Conservation (phyloP, 2,329 filamentous ascomycete species). For the Aspergillus costaricaensis region DNA sequence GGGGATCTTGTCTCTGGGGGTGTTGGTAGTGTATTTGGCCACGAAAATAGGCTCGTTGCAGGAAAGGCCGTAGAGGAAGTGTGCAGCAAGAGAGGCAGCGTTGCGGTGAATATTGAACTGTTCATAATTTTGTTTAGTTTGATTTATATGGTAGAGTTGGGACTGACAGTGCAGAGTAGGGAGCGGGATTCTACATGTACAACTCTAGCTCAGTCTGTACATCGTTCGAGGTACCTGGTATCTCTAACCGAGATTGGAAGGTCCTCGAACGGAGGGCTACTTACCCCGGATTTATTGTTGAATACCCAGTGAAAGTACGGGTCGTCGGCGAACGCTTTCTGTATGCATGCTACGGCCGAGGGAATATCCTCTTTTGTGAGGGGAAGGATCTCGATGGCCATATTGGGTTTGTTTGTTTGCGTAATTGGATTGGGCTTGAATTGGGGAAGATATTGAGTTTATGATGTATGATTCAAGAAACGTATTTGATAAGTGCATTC, state of each 20-base stretch:
- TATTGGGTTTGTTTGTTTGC: constrained; percentile 25
- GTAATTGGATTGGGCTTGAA: background rate
- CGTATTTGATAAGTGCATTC: constrained; percentile 10
- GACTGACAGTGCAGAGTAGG: background rate
- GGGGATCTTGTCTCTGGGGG: constrained; percentile 21
- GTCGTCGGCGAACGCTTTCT: constrained; percentile 66
- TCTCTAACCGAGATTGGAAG: background rate
- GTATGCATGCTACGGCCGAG: constrained; percentile 65
- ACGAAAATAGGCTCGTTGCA: constrained; percentile 69
- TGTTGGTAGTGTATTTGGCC: constrained; percentile 65
- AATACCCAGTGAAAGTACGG: constrained; percentile 69
- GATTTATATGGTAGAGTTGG: background rate
- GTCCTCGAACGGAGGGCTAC: constrained; percentile 20
- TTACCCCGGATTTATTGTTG: constrained; percentile 58
- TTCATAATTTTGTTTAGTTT: constrained; percentile 9
- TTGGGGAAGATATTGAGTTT: constrained; percentile 11
- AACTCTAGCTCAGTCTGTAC: constrained; percentile 9
- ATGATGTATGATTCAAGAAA: background rate
- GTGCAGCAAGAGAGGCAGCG: constrained; percentile 62
- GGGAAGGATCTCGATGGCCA: constrained; percentile 58
- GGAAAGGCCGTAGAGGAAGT: constrained; percentile 60
- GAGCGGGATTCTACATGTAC: constrained; percentile 5
- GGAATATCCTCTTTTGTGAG: constrained; percentile 63
- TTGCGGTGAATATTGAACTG: constrained; percentile 64
- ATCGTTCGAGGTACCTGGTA: constrained; percentile 3